Base-by-base conservation (phyloP, 495 filamentous ascomycete species). In the Aeminium ludgeri region DNA sequence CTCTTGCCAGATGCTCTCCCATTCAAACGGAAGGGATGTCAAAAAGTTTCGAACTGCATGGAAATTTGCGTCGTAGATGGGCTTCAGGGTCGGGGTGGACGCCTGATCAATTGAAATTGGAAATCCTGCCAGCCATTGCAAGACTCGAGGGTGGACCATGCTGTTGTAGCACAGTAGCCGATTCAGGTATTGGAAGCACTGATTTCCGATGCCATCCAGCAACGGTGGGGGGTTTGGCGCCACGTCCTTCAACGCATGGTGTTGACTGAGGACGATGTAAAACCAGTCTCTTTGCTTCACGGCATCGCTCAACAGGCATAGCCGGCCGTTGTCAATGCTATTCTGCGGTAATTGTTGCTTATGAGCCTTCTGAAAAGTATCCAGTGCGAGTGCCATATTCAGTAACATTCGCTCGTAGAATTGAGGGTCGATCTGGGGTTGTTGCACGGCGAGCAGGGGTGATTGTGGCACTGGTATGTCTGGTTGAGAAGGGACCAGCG, bases 181-280 rank as follows among this genome's bases (percentile, higher is more conserved):
- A 11, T 41, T 41, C 7, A 51, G 28, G 10, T 35, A 20, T 15
- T 19, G 17, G 20, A 30, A 50, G 3, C 20, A 45, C 2, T 7
- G 23, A 18, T 18, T 15, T 12, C 6, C 1, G 3, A 46, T 27
- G 5, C 17, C 4, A 6, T 11, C 11, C 5, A 41, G 15, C 1
- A 19, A 15, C 10, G 13, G 20, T 13, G 44, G 37, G 32, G 10
- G 13, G 8, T 15, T 27, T 30, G 13, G 34, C 15, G 1, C 16
- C 19, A 19, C 34, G 17, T 7, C 27, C 3, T 18, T 49, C 4
- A 39, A 16, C 3, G 20, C 20, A n/a, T 28, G 23, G 23, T 52
- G 18, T 39, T 56, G 51, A 33, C 44, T 52, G 17, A 55, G 32
- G 3, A 44, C 34, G 13, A 56, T 18, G 38, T 52, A 52, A 30